Evolutionary conservation across 2,329 filamentous ascomycete genomes (phyloP).

Genomic region (Chrysosphaeria jannelii): DNA sequence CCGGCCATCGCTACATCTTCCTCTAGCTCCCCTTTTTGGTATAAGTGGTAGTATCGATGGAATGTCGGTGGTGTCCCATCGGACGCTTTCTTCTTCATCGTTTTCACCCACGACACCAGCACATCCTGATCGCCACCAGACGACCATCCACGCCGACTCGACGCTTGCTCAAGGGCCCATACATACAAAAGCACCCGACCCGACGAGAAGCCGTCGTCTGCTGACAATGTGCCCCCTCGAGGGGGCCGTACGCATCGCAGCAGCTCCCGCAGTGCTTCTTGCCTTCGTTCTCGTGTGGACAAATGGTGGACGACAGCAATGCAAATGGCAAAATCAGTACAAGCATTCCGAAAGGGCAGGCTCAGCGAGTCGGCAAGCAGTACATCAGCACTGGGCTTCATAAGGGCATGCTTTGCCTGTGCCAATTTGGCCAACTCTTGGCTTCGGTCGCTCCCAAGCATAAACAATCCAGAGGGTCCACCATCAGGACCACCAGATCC

Average conservation of each 20-base stretch:
- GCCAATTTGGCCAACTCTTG: slow-evolving; percentile 22
- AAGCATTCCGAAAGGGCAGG: slow-evolving; percentile 39
- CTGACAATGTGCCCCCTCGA: too few relatives aligned
- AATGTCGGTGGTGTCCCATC: slow-evolving; percentile 23
- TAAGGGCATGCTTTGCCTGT: slow-evolving; percentile 6
- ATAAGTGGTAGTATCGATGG: slow-evolving; percentile 85
- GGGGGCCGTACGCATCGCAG: slow-evolving; percentile 31
- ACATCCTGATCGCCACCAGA: slow-evolving; percentile 62
- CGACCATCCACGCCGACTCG: slow-evolving; percentile 69
- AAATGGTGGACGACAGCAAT: slow-evolving; percentile 89
- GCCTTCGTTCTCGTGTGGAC: slow-evolving; percentile 42
- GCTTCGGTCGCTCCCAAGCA: slow-evolving; percentile 64
- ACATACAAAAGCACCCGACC: slow-evolving; percentile 63
- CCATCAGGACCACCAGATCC: slow-evolving; percentile 1
- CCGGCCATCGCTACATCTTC: slow-evolving; percentile 45
- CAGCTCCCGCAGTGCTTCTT: slow-evolving; percentile 41
- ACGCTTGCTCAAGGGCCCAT: slow-evolving; percentile 82
- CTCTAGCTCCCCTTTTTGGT: slow-evolving; percentile 63
- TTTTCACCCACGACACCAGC: slow-evolving; percentile 69
- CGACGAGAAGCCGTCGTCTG: slow-evolving; percentile 2
- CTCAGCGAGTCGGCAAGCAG: slow-evolving; percentile 55
- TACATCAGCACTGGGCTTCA: slow-evolving; percentile 21
- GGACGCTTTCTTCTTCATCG: slow-evolving; percentile 3
- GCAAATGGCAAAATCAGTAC: slow-evolving; percentile 60
- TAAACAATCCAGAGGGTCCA: slow-evolving; percentile 26